These are phyloP conservation scores for Penicillium sp. DNA, from an alignment of 2,329 filamentous ascomycete species.

Conservation along the genomic window DNA sequence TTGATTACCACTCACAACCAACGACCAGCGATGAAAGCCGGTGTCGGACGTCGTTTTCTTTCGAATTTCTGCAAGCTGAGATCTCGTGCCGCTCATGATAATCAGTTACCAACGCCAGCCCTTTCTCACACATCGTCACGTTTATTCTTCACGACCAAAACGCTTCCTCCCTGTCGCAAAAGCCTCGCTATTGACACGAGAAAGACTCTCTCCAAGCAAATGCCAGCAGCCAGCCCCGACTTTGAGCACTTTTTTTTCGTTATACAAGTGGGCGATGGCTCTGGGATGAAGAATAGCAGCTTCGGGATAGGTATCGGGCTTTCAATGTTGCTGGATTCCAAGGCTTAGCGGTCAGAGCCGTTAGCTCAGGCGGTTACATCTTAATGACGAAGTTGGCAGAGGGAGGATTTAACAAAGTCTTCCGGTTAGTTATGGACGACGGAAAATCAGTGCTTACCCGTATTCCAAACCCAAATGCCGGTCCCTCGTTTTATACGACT, in stretches of 20 bases:
- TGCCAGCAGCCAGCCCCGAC: neutral
- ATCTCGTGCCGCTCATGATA: neutral
- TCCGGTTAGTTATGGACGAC: constrained; percentile 29
- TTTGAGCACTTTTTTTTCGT: constrained; percentile 28
- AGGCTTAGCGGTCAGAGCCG: constrained; percentile 6
- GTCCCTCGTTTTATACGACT: constrained; percentile 24
- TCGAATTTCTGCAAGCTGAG: neutral
- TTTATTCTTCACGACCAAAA: neutral
- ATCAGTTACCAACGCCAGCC: neutral
- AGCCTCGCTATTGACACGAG: neutral
- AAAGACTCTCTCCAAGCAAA: neutral
- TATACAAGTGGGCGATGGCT: constrained; percentile 41
- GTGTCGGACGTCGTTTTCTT: neutral
- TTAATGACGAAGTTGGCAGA: constrained; percentile 43
- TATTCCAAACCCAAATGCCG: constrained; percentile 29
- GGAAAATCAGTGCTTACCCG: constrained; percentile 22
- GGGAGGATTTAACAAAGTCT: constrained; percentile 41
- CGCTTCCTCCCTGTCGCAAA: neutral
- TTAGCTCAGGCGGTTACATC: constrained; percentile 33
- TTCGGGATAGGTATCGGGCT: constrained; percentile 33
- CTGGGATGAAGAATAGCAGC: constrained; percentile 39
- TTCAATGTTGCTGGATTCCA: constrained; percentile 42
- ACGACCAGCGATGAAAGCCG: neutral
- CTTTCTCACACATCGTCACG: neutral
- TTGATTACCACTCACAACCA: constrained; percentile 1